phyloP scores from a whole-genome alignment of 2,329 filamentous ascomycete genomes.

The Plectosphaerella cucumerina region DNA sequence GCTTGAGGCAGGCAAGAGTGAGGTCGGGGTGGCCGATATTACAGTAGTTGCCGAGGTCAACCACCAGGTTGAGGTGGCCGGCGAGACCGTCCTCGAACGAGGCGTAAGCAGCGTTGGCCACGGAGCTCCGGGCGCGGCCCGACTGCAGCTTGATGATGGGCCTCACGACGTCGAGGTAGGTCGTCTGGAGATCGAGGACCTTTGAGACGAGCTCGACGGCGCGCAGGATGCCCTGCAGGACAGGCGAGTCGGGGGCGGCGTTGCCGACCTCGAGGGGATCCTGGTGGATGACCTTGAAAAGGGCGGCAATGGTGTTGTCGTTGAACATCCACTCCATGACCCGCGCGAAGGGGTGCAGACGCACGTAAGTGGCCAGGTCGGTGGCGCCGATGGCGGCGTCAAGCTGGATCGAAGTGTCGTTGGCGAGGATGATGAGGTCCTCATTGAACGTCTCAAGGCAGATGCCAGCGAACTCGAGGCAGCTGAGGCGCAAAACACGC shows the following conservation, averaged over 20 bases:
- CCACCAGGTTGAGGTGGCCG: slow-evolving; percentile 72
- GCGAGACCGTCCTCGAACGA: slow-evolving; percentile 91
- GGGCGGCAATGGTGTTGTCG: slow-evolving; percentile 73
- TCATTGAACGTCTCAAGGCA: slow-evolving; percentile 91
- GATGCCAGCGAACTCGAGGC: slow-evolving; percentile 75
- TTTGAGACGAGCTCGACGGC: slow-evolving; percentile 81
- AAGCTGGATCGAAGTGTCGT: slow-evolving; percentile 69
- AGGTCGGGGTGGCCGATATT: slow-evolving; percentile 78
- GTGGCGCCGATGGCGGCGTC: slow-evolving; percentile 71
- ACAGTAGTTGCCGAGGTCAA: slow-evolving; percentile 82
- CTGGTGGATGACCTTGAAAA: slow-evolving; percentile 78
- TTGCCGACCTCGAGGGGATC: slow-evolving; percentile 68
- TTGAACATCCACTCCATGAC: slow-evolving; percentile 99
- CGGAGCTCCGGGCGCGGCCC: slow-evolving; percentile 52
- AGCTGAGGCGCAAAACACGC: slow-evolving; percentile 71
- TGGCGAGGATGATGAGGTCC: slow-evolving; percentile 80
- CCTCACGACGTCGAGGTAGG: slow-evolving; percentile 84
- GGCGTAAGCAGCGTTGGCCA: slow-evolving; percentile 73
- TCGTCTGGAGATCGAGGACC: slow-evolving; percentile 82
- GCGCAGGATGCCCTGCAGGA: slow-evolving; percentile 73
- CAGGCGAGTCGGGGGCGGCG: slow-evolving; percentile 70
- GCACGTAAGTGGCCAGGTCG: slow-evolving; percentile 74
- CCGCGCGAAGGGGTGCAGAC: slow-evolving; percentile 85
- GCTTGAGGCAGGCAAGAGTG: slow-evolving; percentile 72
- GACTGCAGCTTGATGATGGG: slow-evolving; percentile 69